A percentile compares a stretch with the other conserved stretches of the same genome.
These are phyloP conservation scores for Erodium texanum DNA, from an alignment of 441 rosid genomes.

Conservation along the genomic window DNA sequence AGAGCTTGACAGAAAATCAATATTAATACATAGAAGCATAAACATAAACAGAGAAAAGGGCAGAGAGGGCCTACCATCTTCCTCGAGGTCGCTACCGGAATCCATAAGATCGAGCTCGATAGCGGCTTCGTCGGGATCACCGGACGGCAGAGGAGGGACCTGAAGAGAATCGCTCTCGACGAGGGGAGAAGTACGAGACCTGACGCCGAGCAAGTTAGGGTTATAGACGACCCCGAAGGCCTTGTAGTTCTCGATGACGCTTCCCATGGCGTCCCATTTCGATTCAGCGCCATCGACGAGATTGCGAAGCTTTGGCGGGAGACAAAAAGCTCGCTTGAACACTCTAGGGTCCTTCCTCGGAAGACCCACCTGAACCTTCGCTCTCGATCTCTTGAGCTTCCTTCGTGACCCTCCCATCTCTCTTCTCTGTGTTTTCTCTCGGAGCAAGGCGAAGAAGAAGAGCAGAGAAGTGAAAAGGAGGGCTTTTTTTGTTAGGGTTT, in stretches of 20 bases:
- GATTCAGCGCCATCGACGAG: constrained; percentile 39
- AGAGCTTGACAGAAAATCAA: not conserved
- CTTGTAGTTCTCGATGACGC: constrained; percentile 75
- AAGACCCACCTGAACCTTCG: constrained; percentile 22
- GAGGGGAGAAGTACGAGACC: constrained; percentile 59
- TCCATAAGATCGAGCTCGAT: constrained; percentile 49
- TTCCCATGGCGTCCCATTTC: constrained; percentile 73
- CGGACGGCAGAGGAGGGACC: constrained; percentile 39
- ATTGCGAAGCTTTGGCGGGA: constrained; percentile 48
- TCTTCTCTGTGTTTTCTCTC: constrained; percentile 6
- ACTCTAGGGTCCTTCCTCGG: constrained; percentile 25
- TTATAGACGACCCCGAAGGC: constrained; percentile 79
- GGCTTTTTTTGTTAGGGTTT: not conserved
- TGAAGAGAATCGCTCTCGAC: constrained; percentile 61
- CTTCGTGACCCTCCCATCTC: constrained; percentile 24
- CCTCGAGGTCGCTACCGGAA: constrained; percentile 89
- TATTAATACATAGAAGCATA: not conserved
- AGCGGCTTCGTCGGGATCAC: constrained; percentile 15
- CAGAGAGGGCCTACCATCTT: constrained; percentile 50
- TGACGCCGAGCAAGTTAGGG: constrained; percentile 72
- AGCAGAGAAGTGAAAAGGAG: not conserved
- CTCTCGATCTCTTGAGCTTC: constrained; percentile 21
- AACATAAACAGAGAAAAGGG: not conserved
- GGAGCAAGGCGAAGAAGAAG: too few species aligned
- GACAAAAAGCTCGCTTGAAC: constrained; percentile 21